Conservation (phyloP, 1,284 basidiomycete species). For the Ustilago nuda region DNA sequence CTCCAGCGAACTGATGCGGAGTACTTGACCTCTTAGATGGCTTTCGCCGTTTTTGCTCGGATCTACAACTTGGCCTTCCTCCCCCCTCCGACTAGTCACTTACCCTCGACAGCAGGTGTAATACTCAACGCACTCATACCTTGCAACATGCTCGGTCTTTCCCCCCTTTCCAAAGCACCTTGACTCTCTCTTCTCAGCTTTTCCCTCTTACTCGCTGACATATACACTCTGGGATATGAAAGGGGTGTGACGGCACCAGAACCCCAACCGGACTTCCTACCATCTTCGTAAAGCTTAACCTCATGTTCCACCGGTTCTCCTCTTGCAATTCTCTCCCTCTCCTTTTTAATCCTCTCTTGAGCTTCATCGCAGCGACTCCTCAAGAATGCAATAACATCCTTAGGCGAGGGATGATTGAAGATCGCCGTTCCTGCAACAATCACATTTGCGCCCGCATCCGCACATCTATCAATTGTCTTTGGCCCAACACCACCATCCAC, state of each 20-base stretch:
- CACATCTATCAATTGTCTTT: conserved; percentile 88
- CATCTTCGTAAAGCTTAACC: conserved; percentile 54
- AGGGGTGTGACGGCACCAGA: conserved; percentile 50
- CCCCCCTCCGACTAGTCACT: conserved; percentile 18
- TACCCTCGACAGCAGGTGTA: conserved; percentile 46
- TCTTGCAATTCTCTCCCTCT: conserved; percentile 59
- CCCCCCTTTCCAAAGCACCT: conserved; percentile 45
- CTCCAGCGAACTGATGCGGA: neutral
- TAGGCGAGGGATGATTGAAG: conserved; percentile 84
- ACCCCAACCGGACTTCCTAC: conserved; percentile 35
- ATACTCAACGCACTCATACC: conserved; percentile 38
- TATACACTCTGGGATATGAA: conserved; percentile 53
- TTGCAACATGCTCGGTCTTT: conserved; percentile 33
- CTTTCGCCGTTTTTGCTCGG: neutral
- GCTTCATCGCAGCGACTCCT: conserved; percentile 63
- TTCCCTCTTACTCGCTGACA: conserved; percentile 43
- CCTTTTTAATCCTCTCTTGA: conserved; percentile 62
- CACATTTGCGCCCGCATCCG: conserved; percentile 87
- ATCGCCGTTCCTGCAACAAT: conserved; percentile 98
- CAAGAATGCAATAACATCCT: conserved; percentile 69
- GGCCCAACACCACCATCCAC: conserved; percentile 97
- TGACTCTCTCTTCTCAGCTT: conserved; percentile 49
- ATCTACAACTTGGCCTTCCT: conserved; percentile 9
- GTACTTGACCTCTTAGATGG: neutral
- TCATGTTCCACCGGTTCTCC: conserved; percentile 54